Evolutionary conservation across 1,284 basidiomycete species (phyloP).

Genomic region (Wallemia ichthyophaga): DNA sequence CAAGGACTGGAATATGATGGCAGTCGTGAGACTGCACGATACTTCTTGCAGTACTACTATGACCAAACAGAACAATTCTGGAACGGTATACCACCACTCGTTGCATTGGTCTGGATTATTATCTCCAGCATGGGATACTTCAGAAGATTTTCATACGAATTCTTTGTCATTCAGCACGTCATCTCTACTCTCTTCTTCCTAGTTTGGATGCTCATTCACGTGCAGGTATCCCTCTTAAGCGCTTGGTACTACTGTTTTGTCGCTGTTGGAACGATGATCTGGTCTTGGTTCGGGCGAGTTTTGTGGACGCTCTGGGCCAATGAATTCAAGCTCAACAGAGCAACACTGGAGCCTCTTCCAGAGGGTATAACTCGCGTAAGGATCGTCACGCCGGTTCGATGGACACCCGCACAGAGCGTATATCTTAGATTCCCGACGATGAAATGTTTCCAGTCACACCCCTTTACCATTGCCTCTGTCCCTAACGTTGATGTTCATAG

Average conservation of each 20-base stretch:
- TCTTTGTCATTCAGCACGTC: conserved; percentile 12
- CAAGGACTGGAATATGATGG: conserved; percentile 7
- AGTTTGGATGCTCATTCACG: conserved; percentile 8
- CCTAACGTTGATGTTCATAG: conserved; percentile 1
- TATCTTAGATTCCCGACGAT: conserved; percentile 11
- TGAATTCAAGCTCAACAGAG: not conserved
- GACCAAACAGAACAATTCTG: not conserved
- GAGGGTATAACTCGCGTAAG: conserved; percentile 7
- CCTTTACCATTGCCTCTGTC: conserved; percentile 11
- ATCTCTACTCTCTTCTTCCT: conserved; percentile 9
- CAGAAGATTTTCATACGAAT: conserved; percentile 10
- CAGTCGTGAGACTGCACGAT: not conserved
- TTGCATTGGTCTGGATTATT: not conserved
- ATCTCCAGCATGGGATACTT: conserved; percentile 3
- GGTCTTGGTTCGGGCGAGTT: not conserved
- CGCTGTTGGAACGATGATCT: not conserved
- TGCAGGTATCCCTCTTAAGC: conserved; percentile 5
- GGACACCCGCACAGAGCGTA: conserved; percentile 12
- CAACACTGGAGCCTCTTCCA: conserved; percentile 3
- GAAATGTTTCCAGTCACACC: conserved; percentile 8
- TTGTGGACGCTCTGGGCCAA: not conserved
- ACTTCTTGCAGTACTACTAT: not conserved
- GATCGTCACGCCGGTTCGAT: conserved; percentile 8
- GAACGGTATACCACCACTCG: not conserved
- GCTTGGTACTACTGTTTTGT: conserved; percentile 5